Evolutionary conservation across 2,329 filamentous ascomycete genomes (phyloP), one percentile per base, ranked within the genome.

Genomic region (Ophiostoma australiae): DNA sequence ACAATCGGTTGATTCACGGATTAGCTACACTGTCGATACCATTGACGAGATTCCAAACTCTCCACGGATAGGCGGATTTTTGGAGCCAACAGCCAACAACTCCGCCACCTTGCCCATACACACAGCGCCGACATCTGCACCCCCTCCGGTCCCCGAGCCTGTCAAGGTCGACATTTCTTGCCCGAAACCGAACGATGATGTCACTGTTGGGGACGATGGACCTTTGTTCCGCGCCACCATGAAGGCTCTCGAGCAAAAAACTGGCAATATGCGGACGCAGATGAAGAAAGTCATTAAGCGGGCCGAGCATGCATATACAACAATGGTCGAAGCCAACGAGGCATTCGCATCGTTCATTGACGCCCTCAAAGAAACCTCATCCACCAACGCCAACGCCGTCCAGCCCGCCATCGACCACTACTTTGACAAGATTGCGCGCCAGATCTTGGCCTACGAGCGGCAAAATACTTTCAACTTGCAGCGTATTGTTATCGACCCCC

Each of bases 261-360:
- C 94, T 0, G 92, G 93, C 63, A 96, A 91, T 76, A 95, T 99
- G 91, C 90, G 94, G 72, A 85, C 87, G 31, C 92, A 94, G 75
- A 97, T 98, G 89, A 99, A 99, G 80, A 96, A 95, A 77, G 91
- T 99, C 8, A 83, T 99, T 75, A 96, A 95, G 78, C 92, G 90
- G 77, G 95, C 95, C n/a, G 95, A 98, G 77, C 90, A 92, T 7
- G 94, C 93, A 20, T 87, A 96, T 75, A 82, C 87, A 70, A 89
- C 93, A 3, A 94, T 97, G 78, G 84, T 85, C 2, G 88, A 91
- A 73, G 94, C 92, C 79, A 99, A 98, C 78, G 92, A 96, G 70
- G 90, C 94, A 6, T 90, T 97, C 75, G 82, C 87, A 20, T 88
- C 87, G 3, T 97, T 99, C 76, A 90, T 97, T 78, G 91, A 94